Evolutionary conservation across 805 yeast species (phyloP), one percentile per base, ranked within the genome.

Genomic region (Candida dendrica): DNA sequence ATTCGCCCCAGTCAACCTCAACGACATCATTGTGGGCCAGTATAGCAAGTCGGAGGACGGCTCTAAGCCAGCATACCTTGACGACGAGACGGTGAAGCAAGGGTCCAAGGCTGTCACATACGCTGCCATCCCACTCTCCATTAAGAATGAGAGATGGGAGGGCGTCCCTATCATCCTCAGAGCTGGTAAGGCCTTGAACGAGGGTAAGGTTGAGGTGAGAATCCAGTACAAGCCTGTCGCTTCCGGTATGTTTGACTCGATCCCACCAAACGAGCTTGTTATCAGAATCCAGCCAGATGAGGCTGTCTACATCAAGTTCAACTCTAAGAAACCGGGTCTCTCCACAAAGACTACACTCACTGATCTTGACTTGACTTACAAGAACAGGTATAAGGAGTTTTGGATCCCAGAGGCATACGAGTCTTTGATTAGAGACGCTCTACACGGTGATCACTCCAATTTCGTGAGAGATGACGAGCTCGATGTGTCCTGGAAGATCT

Each of bases 341-440:
- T 75, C 91, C 39, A 84, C 84, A 53, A 76, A 78, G 54, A 83
- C 93, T 16, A 79, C 91, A 26, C 75, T 86, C 46, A 87, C 96
- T 22, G 97, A 91, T 60, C 77, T 93, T 56, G 96, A 93, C 61
- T 73, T 93, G 58, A 84, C 95, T 30, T 93, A 93, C 64, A 68
- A 81, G 42, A 71, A 72, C 39, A 79, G 97, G 60, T 93, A 84
- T 69, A 70, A 84, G 49, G 84, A 87, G 59, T 84, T 87, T 68
- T 84, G 93, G 82, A 90, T 93, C 57, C 98, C 98, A 36, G 96
- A 91, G 71, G 98, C 98, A 34, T 93, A 93, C 65, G 98, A 93
- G 71, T 84, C 96, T 1, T 77, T 93, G 54, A 87, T 93, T 55
- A 79, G 95, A 65, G 98, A 93, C 65, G 85, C 91, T 48, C 66